Evolutionary conservation across 2,329 filamentous ascomycete genomes (phyloP), one percentile per base, ranked within the genome.

Genomic region (Aspergillus sp.): DNA sequence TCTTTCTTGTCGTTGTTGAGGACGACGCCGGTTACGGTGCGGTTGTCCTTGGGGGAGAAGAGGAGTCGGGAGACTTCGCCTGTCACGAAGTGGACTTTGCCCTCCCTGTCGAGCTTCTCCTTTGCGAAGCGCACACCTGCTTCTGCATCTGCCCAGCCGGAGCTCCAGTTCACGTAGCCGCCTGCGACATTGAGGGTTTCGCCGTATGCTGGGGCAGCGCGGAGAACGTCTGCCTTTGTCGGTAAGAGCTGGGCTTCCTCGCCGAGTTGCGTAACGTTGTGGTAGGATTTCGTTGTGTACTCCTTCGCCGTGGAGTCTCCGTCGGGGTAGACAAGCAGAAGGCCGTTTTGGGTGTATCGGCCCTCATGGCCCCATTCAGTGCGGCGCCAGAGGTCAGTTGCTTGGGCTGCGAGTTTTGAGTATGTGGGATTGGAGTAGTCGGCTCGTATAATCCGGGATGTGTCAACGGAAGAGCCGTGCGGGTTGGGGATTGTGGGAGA

Each of bases 371-470:
- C 77, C 76, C 77, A 80, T 60, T 70, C 71, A 12, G 74, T 76
- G 47, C 73, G 71, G 82, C 84, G 66, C 81, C 81, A 66, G 88
- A 85, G 90, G 87, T 80, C 74, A 68, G 90, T 89, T 1, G 92
- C 91, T 37, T 85, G 79, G 17, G 84, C 81, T 19, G 88, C 91
- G 46, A 98, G 85, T 15, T 81, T 77, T 6, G 91, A 84, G 75
- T 98, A 98, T 21, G 87, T 84, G 0, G 84, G 78, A 69, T 93
- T 87, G 5, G 90, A 87, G 70, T 98, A 98, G 80, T 98, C 93
- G 39, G 87, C 82, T 35, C 85, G 81, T 50, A 88, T 79, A 63
- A 87, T 87, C 56, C 85, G 84, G 21, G 82, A 86, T 46, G 79
- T 79, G 70, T 88, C 85, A 60, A 87, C 81, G 61, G 81, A 84